Base-by-base conservation (phyloP, 345 rosid genomes). In the Cochlearia excelsa region DNA sequence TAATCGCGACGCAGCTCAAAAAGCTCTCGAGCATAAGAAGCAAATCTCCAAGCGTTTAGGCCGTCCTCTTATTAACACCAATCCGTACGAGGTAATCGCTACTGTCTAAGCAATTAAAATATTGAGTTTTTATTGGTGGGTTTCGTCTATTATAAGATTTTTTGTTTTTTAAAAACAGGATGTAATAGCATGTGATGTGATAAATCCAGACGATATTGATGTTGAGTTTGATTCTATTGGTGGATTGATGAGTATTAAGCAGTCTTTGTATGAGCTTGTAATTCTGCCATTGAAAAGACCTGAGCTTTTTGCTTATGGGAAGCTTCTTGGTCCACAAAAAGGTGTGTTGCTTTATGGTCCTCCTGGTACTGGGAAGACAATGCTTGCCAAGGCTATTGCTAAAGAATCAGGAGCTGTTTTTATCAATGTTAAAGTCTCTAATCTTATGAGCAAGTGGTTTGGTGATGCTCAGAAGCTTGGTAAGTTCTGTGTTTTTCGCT, bases 391-490 rank as follows among this genome's bases (percentile, higher is more conserved):
- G 78, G 97, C 99, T 58, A 89, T 93, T 71, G 95, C 97, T 7
- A 93, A 78, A 76, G 99, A 93, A 59, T 93, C 95, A 7, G 95
- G 97, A 63, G 97, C 97, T 72, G 94, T 93, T 68, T 93, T 89
- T 56, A 93, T 89, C 28, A 93, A 93, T 68, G 95, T 93, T 26
- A 75, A 82, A 79, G 75, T 93, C 45, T 85, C 97, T 0, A 87
- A 87, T 78, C 75, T 93, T 9, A 89, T 87, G 99, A 89, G 97
- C 94, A 87, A 89, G 74, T 87, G 97, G 99, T 89, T 93, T 80
- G 97, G 97, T 61, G 99, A 89, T 82, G 94, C 97, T 46, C 99
- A 87, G 75, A 93, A 93, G 80, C 95, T 93, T 45, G 99, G 97
- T 92, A 73, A 73, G 93, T 75, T 4, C 66, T 54, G 37, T 2